Conservation (phyloP, 768 basidiomycete genomes). For the Psilocybe cubensis region DNA sequence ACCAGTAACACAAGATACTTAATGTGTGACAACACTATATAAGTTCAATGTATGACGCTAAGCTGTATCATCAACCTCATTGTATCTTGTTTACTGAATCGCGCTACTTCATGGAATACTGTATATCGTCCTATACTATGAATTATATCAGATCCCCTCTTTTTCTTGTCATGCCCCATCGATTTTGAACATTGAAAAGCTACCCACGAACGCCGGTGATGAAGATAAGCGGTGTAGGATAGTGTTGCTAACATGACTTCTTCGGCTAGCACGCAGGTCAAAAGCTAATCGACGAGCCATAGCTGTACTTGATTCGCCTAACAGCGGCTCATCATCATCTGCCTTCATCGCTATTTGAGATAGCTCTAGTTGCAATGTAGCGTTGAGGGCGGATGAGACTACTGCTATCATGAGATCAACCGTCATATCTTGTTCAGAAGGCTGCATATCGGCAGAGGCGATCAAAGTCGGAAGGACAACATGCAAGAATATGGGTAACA, state of each 20-base stretch:
- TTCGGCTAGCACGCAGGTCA: too few relatives aligned
- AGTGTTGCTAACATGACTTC: conserved; percentile 50
- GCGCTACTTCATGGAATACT: too few relatives aligned
- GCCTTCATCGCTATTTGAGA: conserved; percentile 58
- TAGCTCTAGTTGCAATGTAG: conserved; percentile 73
- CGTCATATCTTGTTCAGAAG: conserved; percentile 54
- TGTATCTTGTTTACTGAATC: neutral
- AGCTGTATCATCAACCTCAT: neutral
- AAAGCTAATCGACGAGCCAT: too few relatives aligned
- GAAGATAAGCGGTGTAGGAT: conserved; percentile 65
- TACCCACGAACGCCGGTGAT: conserved; percentile 71
- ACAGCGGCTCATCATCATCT: too few relatives aligned
- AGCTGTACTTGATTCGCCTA: too few relatives aligned
- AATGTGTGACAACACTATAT: neutral
- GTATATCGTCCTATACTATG: too few relatives aligned
- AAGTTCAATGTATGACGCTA: neutral
- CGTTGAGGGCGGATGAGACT: conserved; percentile 66
- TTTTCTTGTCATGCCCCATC: conserved; percentile 28
- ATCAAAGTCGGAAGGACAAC: neutral
- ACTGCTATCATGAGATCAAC: conserved; percentile 67
- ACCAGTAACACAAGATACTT: neutral
- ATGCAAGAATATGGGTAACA: conserved; percentile 51
- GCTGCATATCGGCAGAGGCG: conserved; percentile 67
- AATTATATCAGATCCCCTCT: conserved; percentile 2
- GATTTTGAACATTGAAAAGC: conserved; percentile 69